Evolutionary conservation across 805 yeast genomes (phyloP), one percentile per base, ranked within the genome.

Genomic region (Candida taoyuanica): DNA sequence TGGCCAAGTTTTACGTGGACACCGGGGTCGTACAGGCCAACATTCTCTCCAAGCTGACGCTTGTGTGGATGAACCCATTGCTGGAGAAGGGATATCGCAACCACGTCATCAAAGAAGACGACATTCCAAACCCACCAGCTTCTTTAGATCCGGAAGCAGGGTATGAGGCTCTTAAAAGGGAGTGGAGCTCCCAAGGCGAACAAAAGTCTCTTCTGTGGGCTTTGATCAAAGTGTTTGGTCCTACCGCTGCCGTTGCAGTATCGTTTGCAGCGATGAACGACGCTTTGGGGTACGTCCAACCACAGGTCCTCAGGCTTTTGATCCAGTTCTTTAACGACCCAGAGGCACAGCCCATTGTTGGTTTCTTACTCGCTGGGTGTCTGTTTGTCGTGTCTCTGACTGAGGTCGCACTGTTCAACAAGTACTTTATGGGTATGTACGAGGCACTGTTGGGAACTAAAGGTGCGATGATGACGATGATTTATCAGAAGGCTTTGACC

Each of bases 21-120:
- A 55, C 58, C 31, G 83, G 81, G 1, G 62, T 66, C 29, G 81
- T 76, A 28, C 59, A 58, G 38, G 85, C 87, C 11, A 80, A 89
- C 56, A 64, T 88, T 13, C 76, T 91, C 46, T 81, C 95, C 3
- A 68, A 74, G 36, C 65, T 91, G 36, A 81, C 95, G 0, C 91
- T 93, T 59, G 65, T 79, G 19, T 93, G 98, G 98, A 86, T 93
- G 95, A 78, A 87, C 16, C 78, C 74, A 1, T 65, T 93, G 52
- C 86, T 93, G 81, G 74, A 65, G 48, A 75, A 75, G 37, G 98
- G 98, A 13, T 83, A 81, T 52, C 41, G 33, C 25, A 47, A 43
- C 37, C 64, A 69, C 29, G 76, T 75, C 43, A 76, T 78, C 51
- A 59, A 54, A 45, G 60, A 73, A 49, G 60, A 65, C 2, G 97